phyloP scores from a whole-genome alignment of 2,329 filamentous ascomycete species.

The Aspergillus udagawae region DNA sequence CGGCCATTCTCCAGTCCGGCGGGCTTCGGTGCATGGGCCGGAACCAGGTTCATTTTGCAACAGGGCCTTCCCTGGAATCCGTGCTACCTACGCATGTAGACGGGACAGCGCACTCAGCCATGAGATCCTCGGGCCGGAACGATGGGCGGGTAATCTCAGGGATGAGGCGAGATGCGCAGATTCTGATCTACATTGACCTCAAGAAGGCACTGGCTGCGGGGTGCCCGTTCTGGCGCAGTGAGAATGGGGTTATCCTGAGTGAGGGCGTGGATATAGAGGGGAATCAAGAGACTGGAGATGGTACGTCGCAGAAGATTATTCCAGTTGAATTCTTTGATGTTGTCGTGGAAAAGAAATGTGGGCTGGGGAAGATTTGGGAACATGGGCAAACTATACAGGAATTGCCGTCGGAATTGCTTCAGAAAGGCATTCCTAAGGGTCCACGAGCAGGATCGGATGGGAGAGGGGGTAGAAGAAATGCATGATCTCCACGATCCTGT shows the following conservation, averaged over 20 bases:
- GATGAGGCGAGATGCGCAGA: conserved; percentile 72
- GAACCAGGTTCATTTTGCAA: conserved; percentile 87
- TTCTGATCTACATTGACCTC: conserved; percentile 75
- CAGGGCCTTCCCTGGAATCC: conserved; percentile 56
- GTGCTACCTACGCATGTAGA: conserved; percentile 25
- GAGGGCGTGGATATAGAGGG: conserved; percentile 39
- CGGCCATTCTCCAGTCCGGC: conserved; percentile 67
- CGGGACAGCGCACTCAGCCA: conserved; percentile 11
- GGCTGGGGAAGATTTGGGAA: conserved; percentile 64
- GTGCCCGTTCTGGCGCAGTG: conserved; percentile 72
- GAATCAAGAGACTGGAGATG: conserved; percentile 46
- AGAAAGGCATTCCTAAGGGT: conserved; percentile 32
- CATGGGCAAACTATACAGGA: conserved; percentile 52
- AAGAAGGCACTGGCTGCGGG: conserved; percentile 58
- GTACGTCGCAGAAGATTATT: conserved; percentile 53
- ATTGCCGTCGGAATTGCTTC: conserved; percentile 40
- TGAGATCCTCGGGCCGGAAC: conserved; percentile 7
- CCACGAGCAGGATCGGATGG: conserved; percentile 8
- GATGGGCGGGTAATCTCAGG: conserved; percentile 63
- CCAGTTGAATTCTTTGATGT: conserved; percentile 65
- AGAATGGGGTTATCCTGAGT: conserved; percentile 69
- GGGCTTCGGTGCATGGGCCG: conserved; percentile 77
- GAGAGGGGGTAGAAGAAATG: not conserved
- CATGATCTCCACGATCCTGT: not conserved
- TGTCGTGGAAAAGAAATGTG: conserved; percentile 70